Evolutionary conservation across 345 rosid species (phyloP).

Genomic region (Arabidopsis suecica): DNA sequence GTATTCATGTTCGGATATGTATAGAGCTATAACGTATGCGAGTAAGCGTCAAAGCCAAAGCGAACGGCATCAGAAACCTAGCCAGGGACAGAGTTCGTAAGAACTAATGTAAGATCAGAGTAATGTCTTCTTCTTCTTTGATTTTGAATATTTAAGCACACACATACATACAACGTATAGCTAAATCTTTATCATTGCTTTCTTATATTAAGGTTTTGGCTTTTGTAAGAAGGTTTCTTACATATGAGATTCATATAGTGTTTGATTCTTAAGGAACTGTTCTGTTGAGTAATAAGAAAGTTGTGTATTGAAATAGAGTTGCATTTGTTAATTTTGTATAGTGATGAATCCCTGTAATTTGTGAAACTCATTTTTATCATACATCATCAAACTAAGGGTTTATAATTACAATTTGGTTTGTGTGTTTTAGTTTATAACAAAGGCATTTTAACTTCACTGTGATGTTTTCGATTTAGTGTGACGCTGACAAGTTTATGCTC

Average conservation of each 20-base stretch:
- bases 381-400: not conserved
- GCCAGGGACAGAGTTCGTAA: constrained; percentile 32
- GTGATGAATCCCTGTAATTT: not conserved
- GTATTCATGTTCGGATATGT: constrained; percentile 55
- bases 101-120: constrained; percentile 19
- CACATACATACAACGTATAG: constrained; percentile 19
- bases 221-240: constrained; percentile 21
- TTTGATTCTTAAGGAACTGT: constrained; percentile 6
- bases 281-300: constrained; percentile 10
- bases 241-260: not conserved
- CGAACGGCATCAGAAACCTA: constrained; percentile 40
- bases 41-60: constrained; percentile 45
- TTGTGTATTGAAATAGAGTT: constrained; percentile 1
- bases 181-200: not conserved
- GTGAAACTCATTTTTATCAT: not conserved
- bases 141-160: constrained; percentile 16
- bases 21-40: constrained; percentile 33
- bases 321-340: constrained; percentile 25
- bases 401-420: not conserved
- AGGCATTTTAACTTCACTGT: not conserved
- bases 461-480: not conserved
- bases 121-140: constrained; percentile 20
- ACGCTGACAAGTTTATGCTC: not conserved
- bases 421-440: not conserved
- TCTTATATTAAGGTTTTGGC: constrained; percentile 1